Percentiles rank a stretch among this genome's conserved stretches.
These are phyloP conservation scores for Talaromyces nanjingensis DNA, from an alignment of 495 filamentous ascomycete species.

Conservation along the genomic window DNA sequence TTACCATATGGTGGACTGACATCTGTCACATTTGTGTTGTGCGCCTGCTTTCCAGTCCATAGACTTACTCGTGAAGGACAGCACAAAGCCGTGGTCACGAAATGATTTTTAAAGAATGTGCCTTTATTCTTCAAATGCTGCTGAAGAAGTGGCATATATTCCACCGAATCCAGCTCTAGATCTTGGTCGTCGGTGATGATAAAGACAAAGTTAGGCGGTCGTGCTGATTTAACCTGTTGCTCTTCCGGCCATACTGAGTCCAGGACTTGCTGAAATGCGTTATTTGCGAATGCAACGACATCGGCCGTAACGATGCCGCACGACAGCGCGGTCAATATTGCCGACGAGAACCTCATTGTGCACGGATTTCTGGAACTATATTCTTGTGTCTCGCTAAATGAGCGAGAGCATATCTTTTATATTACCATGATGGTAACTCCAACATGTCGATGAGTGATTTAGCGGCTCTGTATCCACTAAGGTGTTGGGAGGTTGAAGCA, in stretches of 20 bases:
- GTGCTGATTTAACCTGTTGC: background rate
- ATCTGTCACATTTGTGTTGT: constrained; percentile 73
- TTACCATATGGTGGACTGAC: constrained; percentile 56
- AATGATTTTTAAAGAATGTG: constrained; percentile 50
- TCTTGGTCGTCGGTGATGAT: constrained; percentile 64
- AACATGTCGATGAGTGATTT: background rate
- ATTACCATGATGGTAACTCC: background rate
- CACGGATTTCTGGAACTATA: background rate
- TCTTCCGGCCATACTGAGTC: background rate
- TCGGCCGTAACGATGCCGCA: background rate
- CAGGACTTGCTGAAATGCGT: background rate
- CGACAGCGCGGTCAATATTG: background rate
- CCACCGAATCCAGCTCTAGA: constrained; percentile 49
- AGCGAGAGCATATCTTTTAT: background rate
- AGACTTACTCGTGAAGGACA: constrained; percentile 58
- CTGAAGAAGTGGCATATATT: constrained; percentile 48
- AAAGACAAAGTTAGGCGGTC: constrained; percentile 52
- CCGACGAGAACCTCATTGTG: background rate
- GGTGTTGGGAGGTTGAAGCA: background rate
- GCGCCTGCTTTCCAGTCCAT: constrained; percentile 59
- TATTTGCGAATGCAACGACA: background rate
- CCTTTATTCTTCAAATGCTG: constrained; percentile 48
- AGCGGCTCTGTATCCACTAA: background rate
- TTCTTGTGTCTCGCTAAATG: background rate
- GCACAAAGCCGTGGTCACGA: constrained; percentile 56